These are phyloP conservation scores for Chlamydomonas reinhardtii DNA, from an alignment of 163 green algal genomes.

Conservation along the genomic window DNA sequence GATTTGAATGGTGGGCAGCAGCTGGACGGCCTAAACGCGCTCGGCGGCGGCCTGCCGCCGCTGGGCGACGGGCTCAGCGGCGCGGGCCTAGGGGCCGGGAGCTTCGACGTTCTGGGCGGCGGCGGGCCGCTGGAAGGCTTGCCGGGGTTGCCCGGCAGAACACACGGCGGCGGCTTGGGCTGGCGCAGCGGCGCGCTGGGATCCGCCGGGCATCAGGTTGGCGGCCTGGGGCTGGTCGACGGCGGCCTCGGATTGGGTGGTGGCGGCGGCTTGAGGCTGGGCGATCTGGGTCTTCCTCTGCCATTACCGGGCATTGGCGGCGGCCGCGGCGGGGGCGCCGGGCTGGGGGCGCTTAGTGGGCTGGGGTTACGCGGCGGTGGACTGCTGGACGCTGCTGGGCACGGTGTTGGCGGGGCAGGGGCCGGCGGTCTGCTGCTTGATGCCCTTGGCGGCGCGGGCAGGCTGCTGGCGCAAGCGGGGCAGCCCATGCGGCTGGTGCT, in stretches of 20 bases:
- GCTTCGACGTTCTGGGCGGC: neutral
- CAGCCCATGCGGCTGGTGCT: no score
- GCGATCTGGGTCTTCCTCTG: neutral
- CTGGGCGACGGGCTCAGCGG: neutral
- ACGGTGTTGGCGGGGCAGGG: no score
- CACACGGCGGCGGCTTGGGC: no score
- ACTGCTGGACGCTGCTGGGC: neutral
- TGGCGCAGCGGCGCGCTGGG: neutral
- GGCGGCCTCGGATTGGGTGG: neutral
- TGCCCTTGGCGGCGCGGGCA: neutral
- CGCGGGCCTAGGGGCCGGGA: no score
- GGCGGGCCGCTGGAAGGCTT: neutral
- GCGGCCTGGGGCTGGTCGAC: neutral
- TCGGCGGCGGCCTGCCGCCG: no score
- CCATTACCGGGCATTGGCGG: no score
- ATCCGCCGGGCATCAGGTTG: neutral
- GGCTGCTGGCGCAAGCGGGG: no score
- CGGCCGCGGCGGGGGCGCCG: no score
- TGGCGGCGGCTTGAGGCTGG: neutral
- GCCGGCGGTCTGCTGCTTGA: neutral
- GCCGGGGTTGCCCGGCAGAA: no score
- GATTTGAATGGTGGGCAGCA: neutral
- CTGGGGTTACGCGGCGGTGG: neutral
- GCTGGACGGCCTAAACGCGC: neutral
- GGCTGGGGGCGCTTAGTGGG: neutral